Evolutionary conservation across 2,329 filamentous ascomycete species (phyloP).

Genomic region (Aspergillus tubingensis): DNA sequence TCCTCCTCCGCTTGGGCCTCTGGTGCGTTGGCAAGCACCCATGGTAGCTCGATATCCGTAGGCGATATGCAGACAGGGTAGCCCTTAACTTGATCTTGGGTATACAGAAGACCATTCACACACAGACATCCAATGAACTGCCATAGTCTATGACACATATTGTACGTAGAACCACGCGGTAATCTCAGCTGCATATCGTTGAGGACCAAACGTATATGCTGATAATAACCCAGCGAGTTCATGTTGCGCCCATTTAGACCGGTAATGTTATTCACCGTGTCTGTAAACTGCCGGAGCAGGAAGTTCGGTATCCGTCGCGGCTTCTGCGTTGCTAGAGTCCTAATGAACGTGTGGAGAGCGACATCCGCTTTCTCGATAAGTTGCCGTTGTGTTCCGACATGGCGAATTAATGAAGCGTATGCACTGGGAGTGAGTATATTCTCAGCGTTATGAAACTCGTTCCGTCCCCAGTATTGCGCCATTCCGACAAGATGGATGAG

Average conservation of each 20-base stretch:
- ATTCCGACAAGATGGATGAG: background rate
- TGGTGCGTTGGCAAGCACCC: background rate
- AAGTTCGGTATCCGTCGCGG: background rate
- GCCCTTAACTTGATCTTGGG: background rate
- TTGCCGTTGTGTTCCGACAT: background rate
- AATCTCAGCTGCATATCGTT: background rate
- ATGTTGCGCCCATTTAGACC: background rate
- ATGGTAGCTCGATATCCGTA: background rate
- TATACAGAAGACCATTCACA: background rate
- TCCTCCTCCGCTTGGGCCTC: background rate
- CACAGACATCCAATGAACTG: background rate
- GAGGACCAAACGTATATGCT: background rate
- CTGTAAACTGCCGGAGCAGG: background rate
- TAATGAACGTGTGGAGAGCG: background rate
- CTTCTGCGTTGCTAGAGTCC: background rate
- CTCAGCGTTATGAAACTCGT: background rate
- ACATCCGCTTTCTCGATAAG: background rate
- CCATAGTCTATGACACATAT: background rate
- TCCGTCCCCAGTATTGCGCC: background rate
- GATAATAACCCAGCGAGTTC: background rate
- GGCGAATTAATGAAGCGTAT: background rate
- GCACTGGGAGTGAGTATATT: background rate
- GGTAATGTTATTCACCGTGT: background rate
- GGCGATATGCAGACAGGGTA: background rate
- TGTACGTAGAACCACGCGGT: background rate